Percentiles rank a stretch among this genome's conserved stretches.
phyloP scores from a whole-genome alignment of 2,329 filamentous ascomycete genomes.

The Alternaria longipes region DNA sequence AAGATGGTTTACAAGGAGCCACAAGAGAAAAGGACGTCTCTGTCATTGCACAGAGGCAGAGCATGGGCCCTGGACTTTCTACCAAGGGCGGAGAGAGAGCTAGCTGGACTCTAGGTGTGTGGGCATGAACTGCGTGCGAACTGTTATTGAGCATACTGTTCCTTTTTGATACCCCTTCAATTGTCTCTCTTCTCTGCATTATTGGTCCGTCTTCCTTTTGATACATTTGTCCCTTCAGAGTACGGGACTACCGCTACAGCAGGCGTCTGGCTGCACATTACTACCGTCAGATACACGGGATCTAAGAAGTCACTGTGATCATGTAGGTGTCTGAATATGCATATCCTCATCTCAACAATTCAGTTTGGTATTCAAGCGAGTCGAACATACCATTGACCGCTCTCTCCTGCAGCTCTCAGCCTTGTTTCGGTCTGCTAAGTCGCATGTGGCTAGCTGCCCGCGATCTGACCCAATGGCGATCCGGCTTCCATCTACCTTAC shows the following conservation, averaged over 20 bases:
- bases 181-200: neutral
- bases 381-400: neutral
- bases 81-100: constrained; percentile 45
- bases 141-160: constrained; percentile 3
- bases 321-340: neutral
- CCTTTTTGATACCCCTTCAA: constrained; percentile 20
- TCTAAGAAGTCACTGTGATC: neutral
- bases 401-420: neutral
- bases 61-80: constrained; percentile 64
- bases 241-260: neutral
- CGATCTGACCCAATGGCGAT: neutral
- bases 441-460: neutral
- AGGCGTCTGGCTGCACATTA: neutral
- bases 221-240: neutral
- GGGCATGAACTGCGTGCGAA: constrained; percentile 37
- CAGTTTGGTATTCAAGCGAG: neutral
- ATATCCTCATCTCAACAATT: neutral
- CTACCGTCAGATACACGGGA: neutral
- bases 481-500: neutral
- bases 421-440: neutral
- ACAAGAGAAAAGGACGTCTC: constrained; percentile 68
- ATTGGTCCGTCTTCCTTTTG: neutral
- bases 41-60: constrained; percentile 67
- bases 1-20: constrained; percentile 71
- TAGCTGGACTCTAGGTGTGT: constrained; percentile 53